These are phyloP conservation scores for Botrytis sinoallii DNA, from an alignment of 2,329 filamentous ascomycete genomes.

Conservation along the genomic window DNA sequence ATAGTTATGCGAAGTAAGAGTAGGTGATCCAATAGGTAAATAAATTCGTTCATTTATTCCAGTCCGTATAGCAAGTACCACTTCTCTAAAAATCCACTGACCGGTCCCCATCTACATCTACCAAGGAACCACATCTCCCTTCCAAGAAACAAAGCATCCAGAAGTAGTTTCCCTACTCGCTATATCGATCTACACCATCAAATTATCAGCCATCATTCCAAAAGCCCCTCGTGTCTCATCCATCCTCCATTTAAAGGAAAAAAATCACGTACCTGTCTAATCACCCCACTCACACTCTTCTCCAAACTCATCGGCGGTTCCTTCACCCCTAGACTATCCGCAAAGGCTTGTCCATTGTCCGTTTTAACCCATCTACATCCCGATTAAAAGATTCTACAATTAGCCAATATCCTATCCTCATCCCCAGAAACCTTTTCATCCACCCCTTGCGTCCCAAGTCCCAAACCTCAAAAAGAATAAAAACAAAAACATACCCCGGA, in stretches of 20 bases:
- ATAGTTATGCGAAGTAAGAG: neutral
- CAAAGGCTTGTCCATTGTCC: slow-evolving; percentile 42
- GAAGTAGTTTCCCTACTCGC: slow-evolving; percentile 37
- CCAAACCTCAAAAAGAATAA: neutral
- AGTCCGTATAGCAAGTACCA: neutral
- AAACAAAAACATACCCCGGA: slow-evolving; percentile 30
- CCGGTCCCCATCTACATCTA: neutral
- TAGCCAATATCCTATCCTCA: neutral
- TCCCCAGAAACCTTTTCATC: too few species aligned
- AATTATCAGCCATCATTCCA: too few species aligned
- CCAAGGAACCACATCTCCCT: slow-evolving; percentile 29
- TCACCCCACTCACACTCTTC: slow-evolving; percentile 38
- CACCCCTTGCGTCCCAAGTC: too few species aligned
- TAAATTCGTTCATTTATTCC: neutral
- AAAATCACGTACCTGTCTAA: neutral
- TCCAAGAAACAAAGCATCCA: slow-evolving; percentile 29
- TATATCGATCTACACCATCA: slow-evolving; percentile 38
- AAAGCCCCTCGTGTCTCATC: too few species aligned
- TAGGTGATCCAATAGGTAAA: too few species aligned
- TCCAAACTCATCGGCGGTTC: slow-evolving; percentile 40
- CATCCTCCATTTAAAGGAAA: too few species aligned
- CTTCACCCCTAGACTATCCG: slow-evolving; percentile 35
- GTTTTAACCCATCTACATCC: slow-evolving; percentile 41
- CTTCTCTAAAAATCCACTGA: neutral
- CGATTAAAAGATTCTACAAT: neutral